Evolutionary conservation across 768 basidiomycete genomes (phyloP).

Genomic region (Hemileccinum impolitum): DNA sequence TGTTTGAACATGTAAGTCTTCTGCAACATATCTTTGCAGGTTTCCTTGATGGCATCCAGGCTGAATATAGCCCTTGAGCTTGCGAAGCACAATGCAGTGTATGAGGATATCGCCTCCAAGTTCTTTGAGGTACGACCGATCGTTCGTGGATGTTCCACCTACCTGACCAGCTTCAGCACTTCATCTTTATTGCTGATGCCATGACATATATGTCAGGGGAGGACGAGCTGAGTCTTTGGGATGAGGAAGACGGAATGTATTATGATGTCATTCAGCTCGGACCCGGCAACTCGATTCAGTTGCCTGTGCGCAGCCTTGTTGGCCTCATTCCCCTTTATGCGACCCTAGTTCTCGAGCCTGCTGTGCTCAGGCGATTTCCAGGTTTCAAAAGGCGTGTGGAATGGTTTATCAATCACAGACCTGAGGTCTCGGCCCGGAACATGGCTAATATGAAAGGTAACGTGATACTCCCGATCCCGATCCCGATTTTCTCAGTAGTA

Average conservation of each 20-base stretch:
- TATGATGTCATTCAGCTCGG: conserved; percentile 96
- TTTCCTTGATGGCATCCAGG: conserved; percentile 41
- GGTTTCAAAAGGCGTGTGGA: conserved; percentile 99
- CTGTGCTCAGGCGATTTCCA: conserved; percentile 85
- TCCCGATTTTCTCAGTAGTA: not conserved
- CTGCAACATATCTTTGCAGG: not conserved
- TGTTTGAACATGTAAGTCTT: conserved; percentile 83
- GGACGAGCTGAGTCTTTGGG: conserved; percentile 84
- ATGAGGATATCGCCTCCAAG: conserved; percentile 99
- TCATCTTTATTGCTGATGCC: conserved; percentile 97
- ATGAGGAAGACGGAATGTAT: conserved; percentile 96
- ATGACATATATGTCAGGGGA: conserved; percentile 92
- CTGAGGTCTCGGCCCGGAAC: conserved; percentile 82
- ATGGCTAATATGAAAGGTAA: conserved; percentile 94
- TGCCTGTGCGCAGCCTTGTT: conserved; percentile 92
- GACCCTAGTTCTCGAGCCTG: conserved; percentile 89
- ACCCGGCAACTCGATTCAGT: conserved; percentile 75
- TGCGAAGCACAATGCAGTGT: conserved; percentile 95
- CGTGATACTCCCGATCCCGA: conserved; percentile 5
- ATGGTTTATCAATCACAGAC: conserved; percentile 96
- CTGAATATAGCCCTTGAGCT: conserved; percentile 95
- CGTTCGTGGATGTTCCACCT: conserved; percentile 2
- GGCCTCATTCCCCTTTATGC: conserved; percentile 98
- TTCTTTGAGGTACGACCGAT: conserved; percentile 71
- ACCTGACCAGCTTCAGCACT: conserved; percentile 57